Percentiles rank a stretch among this genome's conserved stretches.
phyloP scores from a whole-genome alignment of 75 land plant species.

The Pseudotsuga menziesii region DNA sequence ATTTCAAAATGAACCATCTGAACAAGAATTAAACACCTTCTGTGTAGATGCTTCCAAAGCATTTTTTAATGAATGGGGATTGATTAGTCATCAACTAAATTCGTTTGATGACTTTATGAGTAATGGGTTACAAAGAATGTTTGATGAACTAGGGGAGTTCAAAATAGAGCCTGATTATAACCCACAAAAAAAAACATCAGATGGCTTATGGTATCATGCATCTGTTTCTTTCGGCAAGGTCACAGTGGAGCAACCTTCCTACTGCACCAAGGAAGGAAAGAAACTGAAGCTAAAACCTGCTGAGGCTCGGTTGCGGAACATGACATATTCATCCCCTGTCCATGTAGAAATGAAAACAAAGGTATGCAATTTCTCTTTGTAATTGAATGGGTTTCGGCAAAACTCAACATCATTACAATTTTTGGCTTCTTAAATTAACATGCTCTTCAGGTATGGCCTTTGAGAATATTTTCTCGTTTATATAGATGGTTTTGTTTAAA shows the following conservation, averaged over 20 bases:
- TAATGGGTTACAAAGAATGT: slow-evolving; percentile 48
- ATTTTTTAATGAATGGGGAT: slow-evolving; percentile 62
- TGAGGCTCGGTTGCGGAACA: slow-evolving; percentile 80
- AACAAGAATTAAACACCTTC: slow-evolving; percentile 20
- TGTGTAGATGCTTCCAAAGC: slow-evolving; percentile 45
- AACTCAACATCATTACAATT: too few relatives aligned
- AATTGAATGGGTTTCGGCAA: too few relatives aligned
- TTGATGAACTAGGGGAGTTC: slow-evolving; percentile 51
- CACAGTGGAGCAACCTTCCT: slow-evolving; percentile 41
- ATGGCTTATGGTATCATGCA: slow-evolving; percentile 44
- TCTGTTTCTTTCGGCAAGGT: slow-evolving; percentile 59
- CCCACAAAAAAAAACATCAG: slow-evolving; percentile 34
- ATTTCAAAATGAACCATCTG: neutral
- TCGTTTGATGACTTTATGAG: slow-evolving; percentile 74
- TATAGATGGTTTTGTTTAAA: too few relatives aligned
- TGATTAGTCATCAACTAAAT: slow-evolving; percentile 73
- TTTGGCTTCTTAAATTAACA: too few relatives aligned
- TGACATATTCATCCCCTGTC: slow-evolving; percentile 69
- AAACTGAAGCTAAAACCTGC: slow-evolving; percentile 42
- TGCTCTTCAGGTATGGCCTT: too few relatives aligned
- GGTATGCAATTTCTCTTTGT: slow-evolving; percentile 24
- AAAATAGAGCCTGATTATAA: slow-evolving; percentile 47
- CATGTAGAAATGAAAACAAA: slow-evolving; percentile 43
- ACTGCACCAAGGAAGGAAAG: slow-evolving; percentile 25
- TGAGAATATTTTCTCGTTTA: too few relatives aligned